Evolutionary conservation across 2,329 filamentous ascomycete species (phyloP), one percentile per base, ranked within the genome.

Genomic region (Aciculosporium take): DNA sequence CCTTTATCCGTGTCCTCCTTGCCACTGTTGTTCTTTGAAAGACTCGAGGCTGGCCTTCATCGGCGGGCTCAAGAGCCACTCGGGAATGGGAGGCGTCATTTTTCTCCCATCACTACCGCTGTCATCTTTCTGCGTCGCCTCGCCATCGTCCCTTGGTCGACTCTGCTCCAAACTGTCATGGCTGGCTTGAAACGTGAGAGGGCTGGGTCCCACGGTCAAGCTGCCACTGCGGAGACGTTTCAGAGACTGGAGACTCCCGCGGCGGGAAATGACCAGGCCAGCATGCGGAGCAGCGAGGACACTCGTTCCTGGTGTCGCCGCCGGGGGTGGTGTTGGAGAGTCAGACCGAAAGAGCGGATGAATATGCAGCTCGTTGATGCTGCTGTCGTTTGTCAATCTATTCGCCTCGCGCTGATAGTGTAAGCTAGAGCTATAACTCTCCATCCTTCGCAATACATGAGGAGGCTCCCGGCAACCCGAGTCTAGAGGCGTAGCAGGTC

Each of bases 321-420:
- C 61, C 0, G 81, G 74, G 1, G 81, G 77, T 7, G 81, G 80
- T 1, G 67, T 71, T 0, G 79, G 79, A 31, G 76, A 82, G 53
- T 84, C 80, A 5, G 78, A 79, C 45, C 83, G 71, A 64, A 88
- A 87, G 3, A 88, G 68, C 7, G 83, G 83, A 56, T 88, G 83
- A 35, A 87, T 86, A 53, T 86, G 76, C 3, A 76, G 68, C 56
- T 87, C 80, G 51, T 68, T 63, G 48, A 62, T 47, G 10, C 51
- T 54, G 54, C 45, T 53, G 7, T 45, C 48, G 15, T 49, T 40
- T 12, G 51, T 49, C 21, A 45, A 36, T 17, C 41, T 45, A 7
- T 46, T 43, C 24, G 46, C 46, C 45, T 63, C 58, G 17, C 57
- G 56, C 7, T 53, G 51, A 25, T 52, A 53, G 12, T 48, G 39